Evolutionary conservation across 208 protist genomes (phyloP).

Genomic region (Leishmania mexicana): DNA sequence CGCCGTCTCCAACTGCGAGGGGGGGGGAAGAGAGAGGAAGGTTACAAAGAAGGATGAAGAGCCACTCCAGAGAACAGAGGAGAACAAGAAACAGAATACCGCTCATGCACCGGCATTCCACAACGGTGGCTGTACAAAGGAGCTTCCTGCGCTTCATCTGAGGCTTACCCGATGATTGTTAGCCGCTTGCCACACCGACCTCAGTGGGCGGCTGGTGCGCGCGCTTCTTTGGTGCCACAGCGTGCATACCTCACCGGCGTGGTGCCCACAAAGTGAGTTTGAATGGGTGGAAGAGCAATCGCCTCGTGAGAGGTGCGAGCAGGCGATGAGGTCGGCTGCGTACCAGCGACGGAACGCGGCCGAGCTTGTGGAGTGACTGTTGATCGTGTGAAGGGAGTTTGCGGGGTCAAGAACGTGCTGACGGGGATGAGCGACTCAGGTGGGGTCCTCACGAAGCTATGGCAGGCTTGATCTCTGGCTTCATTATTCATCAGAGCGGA

Average conservation of each 20-base stretch:
- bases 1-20: background rate
- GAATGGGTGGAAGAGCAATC: slow-evolving; percentile 3
- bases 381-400: background rate
- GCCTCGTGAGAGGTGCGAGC: background rate
- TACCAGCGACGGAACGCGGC: background rate
- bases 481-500: background rate
- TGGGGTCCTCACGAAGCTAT: background rate
- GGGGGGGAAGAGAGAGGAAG: background rate
- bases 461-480: too few species aligned
- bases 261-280: background rate
- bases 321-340: background rate
- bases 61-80: background rate
- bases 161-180: background rate
- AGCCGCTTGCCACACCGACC: slow-evolving; percentile 3
- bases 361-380: background rate
- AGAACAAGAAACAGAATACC: background rate
- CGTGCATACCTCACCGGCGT: background rate
- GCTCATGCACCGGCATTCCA: background rate
- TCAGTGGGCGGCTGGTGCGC: background rate
- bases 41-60: background rate
- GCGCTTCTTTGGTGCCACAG: background rate
- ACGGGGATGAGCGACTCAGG: background rate
- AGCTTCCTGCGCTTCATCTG: background rate
- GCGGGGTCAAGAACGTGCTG: background rate
- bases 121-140: background rate